Evolutionary conservation across 1,139 yeast species (phyloP), one percentile per base, ranked within the genome.

Genomic region (Debaryomyces udenii): DNA sequence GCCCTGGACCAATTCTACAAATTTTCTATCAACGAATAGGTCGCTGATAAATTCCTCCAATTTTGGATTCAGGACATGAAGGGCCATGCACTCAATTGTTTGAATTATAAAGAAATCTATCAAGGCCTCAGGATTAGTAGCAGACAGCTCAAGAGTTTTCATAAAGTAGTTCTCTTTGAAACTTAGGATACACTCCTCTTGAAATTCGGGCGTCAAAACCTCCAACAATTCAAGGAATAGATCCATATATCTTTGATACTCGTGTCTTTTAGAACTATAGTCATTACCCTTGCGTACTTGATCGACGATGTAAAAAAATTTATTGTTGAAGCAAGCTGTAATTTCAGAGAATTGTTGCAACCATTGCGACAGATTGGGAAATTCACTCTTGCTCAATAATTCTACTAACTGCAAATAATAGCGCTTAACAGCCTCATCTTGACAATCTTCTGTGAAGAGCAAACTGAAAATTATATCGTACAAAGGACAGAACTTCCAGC

Each of bases 381-480:
- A 20, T 27, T 34, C 31, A 14, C 16, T 27, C 13, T 30, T 35
- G 13, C 33, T 34, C 27, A 39, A 35, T 14, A 39, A 10, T 22
- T 7, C 22, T 4, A 39, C 28, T n/a, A 39, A 17, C 20, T 31
- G 17, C 9, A 30, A 29, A 35, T 33, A 39, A 9, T 35, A 23
- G 9, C 23, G 23, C 30, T 32, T 35, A 9, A 31, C 28, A 24
- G 26, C 10, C 13, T 34, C 30, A 30, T 24, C 28, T 9, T 35
- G 29, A 22, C 30, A 33, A 11, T 42, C 44, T 38, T 44, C 44
- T 1, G 38, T 27, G 27, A 45, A 39, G 9, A 42, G 22, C 17
- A 42, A 37, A 22, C 40, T 39, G n/a, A 33, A 32, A 6, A 38
- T 17, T 15, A 45, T 22, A 29, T 45, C 48, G 24, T 45, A 45